A percentile compares a stretch with the other conserved stretches of the same genome.
Conservation (phyloP, 2,329 filamentous ascomycete genomes). For the Harringtonia aguacate region DNA sequence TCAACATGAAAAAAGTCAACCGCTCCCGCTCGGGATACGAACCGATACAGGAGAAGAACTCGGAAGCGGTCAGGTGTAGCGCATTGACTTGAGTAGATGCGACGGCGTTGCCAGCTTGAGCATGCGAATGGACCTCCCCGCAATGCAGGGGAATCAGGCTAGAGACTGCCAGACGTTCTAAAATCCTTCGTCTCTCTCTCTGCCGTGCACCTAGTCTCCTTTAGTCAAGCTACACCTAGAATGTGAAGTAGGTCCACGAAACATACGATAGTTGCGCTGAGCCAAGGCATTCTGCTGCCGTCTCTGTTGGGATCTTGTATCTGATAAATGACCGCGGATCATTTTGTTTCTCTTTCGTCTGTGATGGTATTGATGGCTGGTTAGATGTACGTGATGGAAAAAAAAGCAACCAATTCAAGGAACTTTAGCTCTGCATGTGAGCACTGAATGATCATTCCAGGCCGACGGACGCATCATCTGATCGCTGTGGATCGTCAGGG, state of each 20-base stretch:
- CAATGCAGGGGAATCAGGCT: neutral
- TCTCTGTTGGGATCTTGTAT: neutral
- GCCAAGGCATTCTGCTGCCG: conserved; percentile 5
- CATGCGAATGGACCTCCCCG: neutral
- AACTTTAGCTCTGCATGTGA: neutral
- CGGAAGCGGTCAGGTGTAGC: conserved; percentile 1
- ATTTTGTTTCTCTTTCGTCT: neutral
- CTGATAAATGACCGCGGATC: neutral
- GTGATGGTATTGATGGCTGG: neutral
- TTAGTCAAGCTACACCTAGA: neutral
- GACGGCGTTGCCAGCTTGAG: neutral
- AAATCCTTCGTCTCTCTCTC: neutral
- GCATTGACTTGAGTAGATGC: neutral
- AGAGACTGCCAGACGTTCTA: neutral
- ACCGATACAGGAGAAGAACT: conserved; percentile 1
- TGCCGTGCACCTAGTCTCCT: conserved; percentile 1
- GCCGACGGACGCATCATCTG: neutral
- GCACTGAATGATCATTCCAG: neutral
- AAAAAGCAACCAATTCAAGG: neutral
- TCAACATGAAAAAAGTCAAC: conserved; percentile 1
- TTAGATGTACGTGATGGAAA: neutral
- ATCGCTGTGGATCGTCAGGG: neutral
- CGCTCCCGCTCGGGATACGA: neutral
- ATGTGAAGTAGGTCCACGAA: neutral
- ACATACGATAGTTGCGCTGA: conserved; percentile 7